phyloP scores from a whole-genome alignment of 768 basidiomycete genomes.

The Pleurotus eryngii region DNA sequence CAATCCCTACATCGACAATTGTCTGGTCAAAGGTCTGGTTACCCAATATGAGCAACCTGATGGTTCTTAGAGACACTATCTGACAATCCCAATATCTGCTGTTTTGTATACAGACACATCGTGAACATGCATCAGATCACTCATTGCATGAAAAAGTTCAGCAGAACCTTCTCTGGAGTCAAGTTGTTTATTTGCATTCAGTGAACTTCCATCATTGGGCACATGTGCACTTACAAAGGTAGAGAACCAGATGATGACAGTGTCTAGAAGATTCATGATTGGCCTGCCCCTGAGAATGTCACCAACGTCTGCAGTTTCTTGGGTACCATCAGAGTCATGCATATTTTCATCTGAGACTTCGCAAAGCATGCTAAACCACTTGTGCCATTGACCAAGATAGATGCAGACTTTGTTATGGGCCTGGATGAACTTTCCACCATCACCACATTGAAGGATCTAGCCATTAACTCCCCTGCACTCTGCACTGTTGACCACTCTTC shows the following conservation, averaged over 20 bases:
- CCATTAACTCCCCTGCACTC: no score
- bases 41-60: conserved; percentile 23
- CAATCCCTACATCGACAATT: conserved; percentile 28
- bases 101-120: conserved; percentile 38
- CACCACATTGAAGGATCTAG: no score
- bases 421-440: neutral
- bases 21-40: conserved; percentile 23
- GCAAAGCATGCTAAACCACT: conserved; percentile 17
- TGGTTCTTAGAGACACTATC: conserved; percentile 31
- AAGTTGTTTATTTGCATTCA: conserved; percentile 28
- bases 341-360: conserved; percentile 29
- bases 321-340: conserved; percentile 19
- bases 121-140: conserved; percentile 30
- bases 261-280: neutral
- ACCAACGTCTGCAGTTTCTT: conserved; percentile 21
- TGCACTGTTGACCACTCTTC: no score
- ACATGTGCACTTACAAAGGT: conserved; percentile 33
- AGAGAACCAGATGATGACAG: neutral
- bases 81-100: conserved; percentile 28
- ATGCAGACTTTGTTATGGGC: conserved; percentile 27
- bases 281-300: neutral
- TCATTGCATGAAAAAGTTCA: conserved; percentile 30
- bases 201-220: conserved; percentile 29
- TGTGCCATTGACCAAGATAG: conserved; percentile 21
- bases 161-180: conserved; percentile 33